A percentile compares a stretch with the other conserved stretches of the same genome.
phyloP scores from a whole-genome alignment of 1,284 basidiomycete genomes.

The Ganoderma lingzhi region DNA sequence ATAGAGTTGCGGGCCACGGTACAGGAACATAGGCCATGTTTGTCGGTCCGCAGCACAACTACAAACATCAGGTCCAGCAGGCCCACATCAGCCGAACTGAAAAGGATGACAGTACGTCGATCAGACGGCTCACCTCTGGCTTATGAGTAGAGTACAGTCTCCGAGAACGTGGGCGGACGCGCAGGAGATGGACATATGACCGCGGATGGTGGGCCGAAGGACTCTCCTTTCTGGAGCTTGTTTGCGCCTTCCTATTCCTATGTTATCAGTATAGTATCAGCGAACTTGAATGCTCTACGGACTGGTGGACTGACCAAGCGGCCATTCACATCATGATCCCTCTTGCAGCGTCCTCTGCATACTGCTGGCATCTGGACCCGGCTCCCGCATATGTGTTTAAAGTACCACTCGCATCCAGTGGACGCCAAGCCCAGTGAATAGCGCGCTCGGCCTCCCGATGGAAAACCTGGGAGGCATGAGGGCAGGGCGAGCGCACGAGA shows the following conservation, averaged over 20 bases:
- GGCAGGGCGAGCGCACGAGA: background rate
- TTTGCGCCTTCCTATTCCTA: background rate
- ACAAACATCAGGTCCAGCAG: background rate
- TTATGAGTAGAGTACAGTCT: background rate
- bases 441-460: background rate
- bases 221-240: background rate
- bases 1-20: constrained; percentile 1
- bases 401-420: background rate
- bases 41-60: background rate
- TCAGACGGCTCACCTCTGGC: background rate
- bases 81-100: constrained; percentile 4
- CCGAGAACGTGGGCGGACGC: constrained; percentile 2
- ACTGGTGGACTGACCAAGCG: background rate
- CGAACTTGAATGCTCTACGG: background rate
- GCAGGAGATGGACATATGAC: constrained; percentile 8
- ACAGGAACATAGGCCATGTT: background rate
- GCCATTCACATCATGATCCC: background rate
- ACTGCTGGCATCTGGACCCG: background rate
- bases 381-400: background rate
- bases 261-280: background rate
- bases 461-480: background rate
- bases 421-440: background rate
- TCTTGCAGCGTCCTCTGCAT: background rate
- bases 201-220: constrained; percentile 7
- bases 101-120: background rate